phyloP scores from a whole-genome alignment of 345 rosid species.

The Gossypium anomalum region DNA sequence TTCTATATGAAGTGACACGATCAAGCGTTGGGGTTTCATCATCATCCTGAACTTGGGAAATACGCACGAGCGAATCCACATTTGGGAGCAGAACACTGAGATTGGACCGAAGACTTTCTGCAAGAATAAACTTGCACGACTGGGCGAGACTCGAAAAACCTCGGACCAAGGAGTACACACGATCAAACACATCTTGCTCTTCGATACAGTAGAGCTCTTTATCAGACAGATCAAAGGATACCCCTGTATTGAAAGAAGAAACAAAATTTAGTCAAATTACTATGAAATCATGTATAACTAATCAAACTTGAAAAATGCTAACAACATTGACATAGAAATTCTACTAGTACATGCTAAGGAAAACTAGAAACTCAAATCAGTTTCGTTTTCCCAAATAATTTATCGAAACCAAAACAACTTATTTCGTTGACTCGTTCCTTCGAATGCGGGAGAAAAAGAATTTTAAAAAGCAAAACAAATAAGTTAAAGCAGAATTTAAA shows the following conservation, averaged over 20 bases:
- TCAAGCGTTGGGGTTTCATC: conserved; percentile 42
- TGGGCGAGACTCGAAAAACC: conserved; percentile 49
- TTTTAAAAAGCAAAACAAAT: not conserved
- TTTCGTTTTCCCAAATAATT: not conserved
- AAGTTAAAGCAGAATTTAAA: not conserved
- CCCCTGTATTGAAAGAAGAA: conserved; percentile 37
- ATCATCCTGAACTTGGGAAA: conserved; percentile 48
- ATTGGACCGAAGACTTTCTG: conserved; percentile 85
- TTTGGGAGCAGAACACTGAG: conserved; percentile 91
- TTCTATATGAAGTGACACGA: conserved; percentile 65
- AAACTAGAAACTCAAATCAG: not conserved
- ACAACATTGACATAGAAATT: not conserved
- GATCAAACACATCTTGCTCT: conserved; percentile 83
- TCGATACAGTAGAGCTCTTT: conserved; percentile 86
- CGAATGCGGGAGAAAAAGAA: not conserved
- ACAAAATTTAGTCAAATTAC: not conserved
- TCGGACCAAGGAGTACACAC: conserved; percentile 65
- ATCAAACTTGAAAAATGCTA: not conserved
- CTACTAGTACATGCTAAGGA: not conserved
- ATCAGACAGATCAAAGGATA: conserved; percentile 88
- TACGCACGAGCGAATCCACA: conserved; percentile 70
- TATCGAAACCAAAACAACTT: not conserved
- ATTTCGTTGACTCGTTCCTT: not conserved
- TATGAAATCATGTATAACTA: not conserved
- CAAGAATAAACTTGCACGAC: conserved; percentile 58